These are phyloP conservation scores for Solanum clarkiae DNA, from an alignment of 257 asterid genomes.

Conservation along the genomic window DNA sequence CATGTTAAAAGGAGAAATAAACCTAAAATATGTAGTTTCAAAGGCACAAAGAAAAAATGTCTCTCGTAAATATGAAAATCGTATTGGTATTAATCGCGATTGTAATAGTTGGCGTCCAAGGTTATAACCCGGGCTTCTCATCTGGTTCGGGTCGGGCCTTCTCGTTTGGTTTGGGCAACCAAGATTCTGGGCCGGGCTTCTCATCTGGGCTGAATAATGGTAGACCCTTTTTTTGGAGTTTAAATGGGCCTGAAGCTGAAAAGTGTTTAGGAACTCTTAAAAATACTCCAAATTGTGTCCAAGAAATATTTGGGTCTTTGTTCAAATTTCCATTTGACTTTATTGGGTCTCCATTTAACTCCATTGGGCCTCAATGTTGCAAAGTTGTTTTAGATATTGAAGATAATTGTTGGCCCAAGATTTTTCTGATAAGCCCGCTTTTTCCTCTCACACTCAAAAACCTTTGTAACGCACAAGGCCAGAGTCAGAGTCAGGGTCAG, in stretches of 20 bases:
- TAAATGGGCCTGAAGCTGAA: not conserved
- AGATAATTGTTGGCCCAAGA: slow-evolving; percentile 18
- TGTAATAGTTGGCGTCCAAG: not conserved
- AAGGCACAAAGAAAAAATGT: not conserved
- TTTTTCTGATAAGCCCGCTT: slow-evolving; percentile 8
- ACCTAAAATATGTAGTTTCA: not conserved
- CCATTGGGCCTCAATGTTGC: slow-evolving; percentile 22
- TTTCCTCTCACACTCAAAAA: slow-evolving; percentile 6
- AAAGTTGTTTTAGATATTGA: slow-evolving; percentile 2
- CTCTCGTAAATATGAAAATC: not conserved
- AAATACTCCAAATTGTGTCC: slow-evolving; percentile 6
- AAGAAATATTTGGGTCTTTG: slow-evolving; percentile 8
- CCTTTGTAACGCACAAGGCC: not conserved
- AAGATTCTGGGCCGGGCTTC: not conserved
- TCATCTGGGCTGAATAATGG: not conserved
- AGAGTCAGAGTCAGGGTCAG: not conserved
- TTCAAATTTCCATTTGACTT: not conserved
- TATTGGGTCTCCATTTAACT: not conserved
- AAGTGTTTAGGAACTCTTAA: slow-evolving; percentile 8
- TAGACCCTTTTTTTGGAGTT: not conserved
- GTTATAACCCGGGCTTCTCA: not conserved
- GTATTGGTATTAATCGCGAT: not conserved
- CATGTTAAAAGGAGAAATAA: not conserved
- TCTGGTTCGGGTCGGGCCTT: not conserved
- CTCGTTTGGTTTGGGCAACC: not conserved